Conservation (phyloP, 306 rosid genomes). For the Cucumis melo region DNA sequence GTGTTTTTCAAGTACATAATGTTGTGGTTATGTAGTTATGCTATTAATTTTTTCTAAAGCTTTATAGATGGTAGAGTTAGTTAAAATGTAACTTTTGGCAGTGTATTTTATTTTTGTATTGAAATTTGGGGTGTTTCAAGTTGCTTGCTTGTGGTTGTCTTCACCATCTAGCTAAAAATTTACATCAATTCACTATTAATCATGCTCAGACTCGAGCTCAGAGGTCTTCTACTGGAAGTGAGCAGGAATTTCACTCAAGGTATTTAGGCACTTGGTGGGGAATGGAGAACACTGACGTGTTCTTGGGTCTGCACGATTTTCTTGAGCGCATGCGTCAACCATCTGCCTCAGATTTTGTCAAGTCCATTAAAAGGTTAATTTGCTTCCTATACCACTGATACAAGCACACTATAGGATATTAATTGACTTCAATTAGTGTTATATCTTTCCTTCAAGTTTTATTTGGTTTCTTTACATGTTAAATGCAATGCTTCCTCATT, state of each 20-base stretch:
- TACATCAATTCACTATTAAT: not conserved
- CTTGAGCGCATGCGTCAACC: slow-evolving; percentile 98
- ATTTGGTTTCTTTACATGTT: not conserved
- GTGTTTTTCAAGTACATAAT: too few relatives aligned
- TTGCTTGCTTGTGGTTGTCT: not conserved
- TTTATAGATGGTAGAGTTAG: too few relatives aligned
- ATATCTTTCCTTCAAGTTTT: not conserved
- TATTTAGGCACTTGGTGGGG: slow-evolving; percentile 5
- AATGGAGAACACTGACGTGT: slow-evolving; percentile 89
- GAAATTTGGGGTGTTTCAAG: too few relatives aligned
- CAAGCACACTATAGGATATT: not conserved
- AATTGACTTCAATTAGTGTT: not conserved
- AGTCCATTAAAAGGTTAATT: slow-evolving; percentile 70
- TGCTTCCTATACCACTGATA: not conserved
- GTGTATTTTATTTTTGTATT: too few relatives aligned
- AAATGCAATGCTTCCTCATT: not conserved
- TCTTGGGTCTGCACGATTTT: slow-evolving; percentile 82
- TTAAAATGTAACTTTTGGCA: too few relatives aligned
- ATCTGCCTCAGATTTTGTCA: slow-evolving; percentile 88
- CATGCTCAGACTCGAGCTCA: not conserved
- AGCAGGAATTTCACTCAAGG: not conserved
- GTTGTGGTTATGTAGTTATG: too few relatives aligned
- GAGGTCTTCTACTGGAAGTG: not conserved
- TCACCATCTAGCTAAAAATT: not conserved
- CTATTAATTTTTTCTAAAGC: too few relatives aligned